Conservation (phyloP, 2,329 filamentous ascomycete genomes). For the Cladophialophora yegresii region DNA sequence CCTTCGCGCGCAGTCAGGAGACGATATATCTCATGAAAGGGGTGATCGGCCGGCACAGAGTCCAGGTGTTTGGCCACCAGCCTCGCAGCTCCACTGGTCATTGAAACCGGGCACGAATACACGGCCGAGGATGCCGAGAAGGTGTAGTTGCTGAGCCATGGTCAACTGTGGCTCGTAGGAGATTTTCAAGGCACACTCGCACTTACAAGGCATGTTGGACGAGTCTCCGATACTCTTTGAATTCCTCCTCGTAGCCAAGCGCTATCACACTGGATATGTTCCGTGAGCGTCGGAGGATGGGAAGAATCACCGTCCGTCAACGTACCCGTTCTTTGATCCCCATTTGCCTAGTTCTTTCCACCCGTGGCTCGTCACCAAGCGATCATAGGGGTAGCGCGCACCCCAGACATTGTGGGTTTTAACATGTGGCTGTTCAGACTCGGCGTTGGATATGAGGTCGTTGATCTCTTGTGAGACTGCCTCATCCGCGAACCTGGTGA, state of each 20-base stretch:
- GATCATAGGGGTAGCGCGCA: conserved; percentile 33
- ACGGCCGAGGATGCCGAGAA: conserved; percentile 38
- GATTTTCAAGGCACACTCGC: background rate
- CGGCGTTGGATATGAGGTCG: conserved; percentile 36
- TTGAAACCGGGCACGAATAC: conserved; percentile 38
- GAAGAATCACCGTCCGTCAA: background rate
- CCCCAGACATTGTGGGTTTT: conserved; percentile 39
- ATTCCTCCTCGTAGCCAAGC: conserved; percentile 37
- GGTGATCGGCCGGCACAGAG: conserved; percentile 33
- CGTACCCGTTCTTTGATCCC: conserved; percentile 40
- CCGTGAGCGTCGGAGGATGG: background rate
- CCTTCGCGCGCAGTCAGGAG: conserved; percentile 26
- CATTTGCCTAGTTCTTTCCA: conserved; percentile 42
- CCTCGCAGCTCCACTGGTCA: conserved; percentile 38
- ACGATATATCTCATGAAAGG: conserved; percentile 29
- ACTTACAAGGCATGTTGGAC: conserved; percentile 40
- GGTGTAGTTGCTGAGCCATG: conserved; percentile 37
- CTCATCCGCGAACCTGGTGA: conserved; percentile 40
- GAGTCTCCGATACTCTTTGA: conserved; percentile 35
- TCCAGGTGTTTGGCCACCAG: conserved; percentile 31
- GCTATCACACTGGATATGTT: conserved; percentile 34
- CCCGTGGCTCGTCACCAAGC: conserved; percentile 36
- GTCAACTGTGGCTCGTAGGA: background rate
- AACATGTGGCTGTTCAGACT: conserved; percentile 36
- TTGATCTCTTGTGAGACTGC: conserved; percentile 40